A percentile compares a stretch with the other conserved stretches of the same genome.
These are phyloP conservation scores for Testicularia cyperi DNA, from an alignment of 1,284 basidiomycete species.

Conservation along the genomic window DNA sequence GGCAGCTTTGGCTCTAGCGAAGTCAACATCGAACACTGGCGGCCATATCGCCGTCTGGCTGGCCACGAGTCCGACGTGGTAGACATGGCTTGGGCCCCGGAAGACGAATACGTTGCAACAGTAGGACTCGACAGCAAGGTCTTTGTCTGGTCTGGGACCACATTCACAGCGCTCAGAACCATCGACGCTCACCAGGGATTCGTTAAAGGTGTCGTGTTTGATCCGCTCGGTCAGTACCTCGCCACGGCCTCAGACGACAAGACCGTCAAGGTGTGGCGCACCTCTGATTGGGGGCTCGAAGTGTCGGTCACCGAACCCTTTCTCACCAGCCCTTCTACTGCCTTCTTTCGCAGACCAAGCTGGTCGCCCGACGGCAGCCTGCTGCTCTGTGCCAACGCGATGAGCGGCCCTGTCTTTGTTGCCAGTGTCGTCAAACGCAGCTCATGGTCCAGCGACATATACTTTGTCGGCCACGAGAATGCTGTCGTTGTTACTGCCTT, in stretches of 20 bases:
- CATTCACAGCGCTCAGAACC: constrained; percentile 66
- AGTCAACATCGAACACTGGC: constrained; percentile 84
- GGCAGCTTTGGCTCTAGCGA: constrained; percentile 52
- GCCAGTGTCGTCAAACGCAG: constrained; percentile 88
- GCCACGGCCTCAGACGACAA: constrained; percentile 82
- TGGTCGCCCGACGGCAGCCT: constrained; percentile 99
- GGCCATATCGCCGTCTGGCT: constrained; percentile 82
- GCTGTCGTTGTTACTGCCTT: constrained; percentile 77
- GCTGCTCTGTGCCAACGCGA: constrained; percentile 94
- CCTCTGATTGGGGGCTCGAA: constrained; percentile 84
- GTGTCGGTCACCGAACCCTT: constrained; percentile 85
- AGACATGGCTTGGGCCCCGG: constrained; percentile 91
- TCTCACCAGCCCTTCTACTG: constrained; percentile 86
- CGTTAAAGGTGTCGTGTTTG: constrained; percentile 98
- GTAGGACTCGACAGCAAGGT: constrained; percentile 90
- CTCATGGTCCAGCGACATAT: constrained; percentile 63
- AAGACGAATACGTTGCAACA: constrained; percentile 77
- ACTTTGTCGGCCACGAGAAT: constrained; percentile 93
- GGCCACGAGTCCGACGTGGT: constrained; percentile 84
- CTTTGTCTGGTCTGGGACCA: constrained; percentile 71
- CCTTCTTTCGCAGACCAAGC: constrained; percentile 89
- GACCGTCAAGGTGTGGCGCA: constrained; percentile 94
- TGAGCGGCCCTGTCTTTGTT: constrained; percentile 96
- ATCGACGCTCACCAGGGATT: constrained; percentile 90
- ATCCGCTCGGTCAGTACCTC: constrained; percentile 92